A percentile compares a stretch with the other conserved stretches of the same genome.
Conservation (phyloP, 176 grass and related monocot species). For the Zoysia pacifica region DNA sequence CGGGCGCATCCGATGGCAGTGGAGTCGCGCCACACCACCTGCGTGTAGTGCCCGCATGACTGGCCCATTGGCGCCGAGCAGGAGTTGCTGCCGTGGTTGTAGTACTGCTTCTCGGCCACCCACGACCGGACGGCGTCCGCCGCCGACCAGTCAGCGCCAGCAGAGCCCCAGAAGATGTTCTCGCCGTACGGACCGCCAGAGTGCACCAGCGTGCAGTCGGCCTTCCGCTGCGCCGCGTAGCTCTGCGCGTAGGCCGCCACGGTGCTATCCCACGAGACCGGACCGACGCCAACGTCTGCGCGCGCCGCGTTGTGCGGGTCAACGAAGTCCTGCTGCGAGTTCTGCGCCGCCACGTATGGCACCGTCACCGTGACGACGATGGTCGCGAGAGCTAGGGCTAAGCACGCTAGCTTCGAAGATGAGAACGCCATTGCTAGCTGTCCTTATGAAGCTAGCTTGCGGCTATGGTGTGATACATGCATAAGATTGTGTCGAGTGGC, state of each 20-base stretch:
- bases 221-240: constrained; percentile 42
- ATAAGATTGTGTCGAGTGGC: background rate
- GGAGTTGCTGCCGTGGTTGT: too few species aligned
- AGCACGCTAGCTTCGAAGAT: background rate
- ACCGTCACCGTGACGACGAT: background rate
- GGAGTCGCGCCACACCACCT: too few species aligned
- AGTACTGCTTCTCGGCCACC: too few species aligned
- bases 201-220: constrained; percentile 46
- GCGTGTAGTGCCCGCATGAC: too few species aligned
- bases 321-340: constrained; percentile 44
- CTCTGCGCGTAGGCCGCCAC: constrained; percentile 43
- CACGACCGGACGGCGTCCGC: too few species aligned
- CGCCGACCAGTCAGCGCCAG: too few species aligned
- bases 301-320: constrained; percentile 46
- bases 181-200: constrained; percentile 58
- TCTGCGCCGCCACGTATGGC: constrained; percentile 47
- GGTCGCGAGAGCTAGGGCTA: background rate
- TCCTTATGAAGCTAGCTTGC: too few species aligned
- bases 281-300: constrained; percentile 26
- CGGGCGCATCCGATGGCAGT: too few species aligned
- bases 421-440: constrained; percentile 5
- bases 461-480: background rate
- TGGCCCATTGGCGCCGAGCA: too few species aligned
- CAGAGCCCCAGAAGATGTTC: too few species aligned
- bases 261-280: constrained; percentile 43